Evolutionary conservation across 495 filamentous ascomycete genomes (phyloP).

Genomic region (Penicillium waksmanii): DNA sequence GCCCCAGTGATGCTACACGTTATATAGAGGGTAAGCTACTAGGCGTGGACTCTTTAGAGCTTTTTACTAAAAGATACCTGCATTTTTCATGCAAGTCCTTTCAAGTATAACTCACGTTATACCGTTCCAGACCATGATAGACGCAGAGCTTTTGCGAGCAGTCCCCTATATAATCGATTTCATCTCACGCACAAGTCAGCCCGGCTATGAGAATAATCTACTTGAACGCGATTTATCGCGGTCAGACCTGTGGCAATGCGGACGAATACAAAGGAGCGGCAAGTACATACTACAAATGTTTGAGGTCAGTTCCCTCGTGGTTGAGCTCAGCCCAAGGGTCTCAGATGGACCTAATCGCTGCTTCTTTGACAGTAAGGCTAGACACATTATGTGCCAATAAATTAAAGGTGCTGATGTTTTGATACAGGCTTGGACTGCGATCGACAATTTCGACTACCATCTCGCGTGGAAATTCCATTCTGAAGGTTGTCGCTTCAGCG

Average conservation of each 20-base stretch:
- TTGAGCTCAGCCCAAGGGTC: background rate
- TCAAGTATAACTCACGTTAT: background rate
- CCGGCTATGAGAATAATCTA: background rate
- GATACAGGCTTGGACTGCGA: background rate
- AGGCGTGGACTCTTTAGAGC: background rate
- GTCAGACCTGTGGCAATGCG: background rate
- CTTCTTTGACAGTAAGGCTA: background rate
- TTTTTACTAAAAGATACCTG: background rate
- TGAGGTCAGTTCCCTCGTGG: background rate
- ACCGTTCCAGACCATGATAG: background rate
- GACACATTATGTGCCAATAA: background rate
- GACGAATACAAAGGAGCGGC: background rate
- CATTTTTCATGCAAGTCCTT: background rate
- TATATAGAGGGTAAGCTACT: background rate
- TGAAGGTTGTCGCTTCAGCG: background rate
- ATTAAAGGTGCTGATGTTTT: background rate
- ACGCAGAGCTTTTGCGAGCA: background rate
- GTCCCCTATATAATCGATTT: background rate
- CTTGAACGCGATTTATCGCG: background rate
- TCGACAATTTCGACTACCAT: background rate
- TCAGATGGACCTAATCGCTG: background rate
- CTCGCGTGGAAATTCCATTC: background rate
- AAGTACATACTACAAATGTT: background rate
- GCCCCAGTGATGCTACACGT: background rate
- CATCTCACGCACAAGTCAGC: background rate